Evolutionary conservation across 495 filamentous ascomycete genomes (phyloP).

Genomic region (Penicillium maclennaniae): DNA sequence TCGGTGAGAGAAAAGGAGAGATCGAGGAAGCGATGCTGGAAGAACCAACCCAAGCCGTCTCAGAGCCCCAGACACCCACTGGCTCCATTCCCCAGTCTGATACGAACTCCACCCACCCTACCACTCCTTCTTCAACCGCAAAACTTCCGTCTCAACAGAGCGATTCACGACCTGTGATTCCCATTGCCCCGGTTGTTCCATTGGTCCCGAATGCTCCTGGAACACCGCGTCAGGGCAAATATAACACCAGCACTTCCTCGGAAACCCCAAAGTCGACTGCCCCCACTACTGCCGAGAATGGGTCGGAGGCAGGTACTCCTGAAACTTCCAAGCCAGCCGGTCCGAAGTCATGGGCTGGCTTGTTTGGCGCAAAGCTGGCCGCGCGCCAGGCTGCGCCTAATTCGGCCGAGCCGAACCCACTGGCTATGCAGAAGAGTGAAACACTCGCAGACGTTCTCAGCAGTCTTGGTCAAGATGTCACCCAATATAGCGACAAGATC

Average conservation of each 20-base stretch:
- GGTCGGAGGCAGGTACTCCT: slow-evolving; percentile 16
- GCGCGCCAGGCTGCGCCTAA: slow-evolving; percentile 23
- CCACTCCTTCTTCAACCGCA: slow-evolving; percentile 59
- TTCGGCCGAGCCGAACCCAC: slow-evolving; percentile 42
- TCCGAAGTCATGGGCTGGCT: slow-evolving; percentile 75
- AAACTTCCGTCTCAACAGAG: slow-evolving; percentile 42
- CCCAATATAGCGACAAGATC: slow-evolving; percentile 58
- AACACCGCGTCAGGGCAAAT: slow-evolving; percentile 41
- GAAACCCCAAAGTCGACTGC: slow-evolving; percentile 34
- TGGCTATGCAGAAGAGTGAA: slow-evolving; percentile 49
- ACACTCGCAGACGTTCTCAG: slow-evolving; percentile 70
- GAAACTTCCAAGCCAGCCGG: slow-evolving; percentile 34
- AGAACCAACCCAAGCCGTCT: slow-evolving; percentile 34
- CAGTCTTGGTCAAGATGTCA: slow-evolving; percentile 57
- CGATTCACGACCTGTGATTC: slow-evolving; percentile 47
- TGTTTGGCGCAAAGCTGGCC: slow-evolving; percentile 56
- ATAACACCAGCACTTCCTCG: slow-evolving; percentile 35
- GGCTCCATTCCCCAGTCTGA: slow-evolving; percentile 66
- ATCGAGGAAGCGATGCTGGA: slow-evolving; percentile 14
- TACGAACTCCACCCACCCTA: slow-evolving; percentile 62
- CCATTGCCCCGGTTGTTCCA: slow-evolving; percentile 64
- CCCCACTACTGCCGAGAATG: slow-evolving; percentile 16
- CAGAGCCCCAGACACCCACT: slow-evolving; percentile 62
- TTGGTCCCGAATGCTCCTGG: slow-evolving; percentile 54
- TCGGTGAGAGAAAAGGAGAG: slow-evolving; percentile 20